phyloP scores from a whole-genome alignment of 805 yeast genomes.

The Candida ortonii region DNA sequence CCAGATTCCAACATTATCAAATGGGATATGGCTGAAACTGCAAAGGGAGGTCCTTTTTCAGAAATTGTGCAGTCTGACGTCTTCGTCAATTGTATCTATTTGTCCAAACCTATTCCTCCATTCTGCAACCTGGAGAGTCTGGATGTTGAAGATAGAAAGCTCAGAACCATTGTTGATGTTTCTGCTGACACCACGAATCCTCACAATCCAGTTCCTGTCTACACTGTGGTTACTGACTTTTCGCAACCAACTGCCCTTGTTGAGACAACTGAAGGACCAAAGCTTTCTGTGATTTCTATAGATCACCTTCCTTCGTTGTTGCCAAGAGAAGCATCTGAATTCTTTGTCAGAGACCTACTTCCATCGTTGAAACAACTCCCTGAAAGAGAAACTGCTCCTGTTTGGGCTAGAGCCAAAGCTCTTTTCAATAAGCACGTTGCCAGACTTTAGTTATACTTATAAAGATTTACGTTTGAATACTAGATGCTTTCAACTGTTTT shows the following conservation, averaged over 20 bases:
- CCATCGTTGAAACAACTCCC: constrained; percentile 88
- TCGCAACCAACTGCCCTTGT: constrained; percentile 87
- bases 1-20: constrained; percentile 79
- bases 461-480: too few species aligned
- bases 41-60: constrained; percentile 94
- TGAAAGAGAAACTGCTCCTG: constrained; percentile 76
- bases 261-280: constrained; percentile 75
- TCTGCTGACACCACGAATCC: constrained; percentile 99
- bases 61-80: constrained; percentile 88
- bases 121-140: constrained; percentile 71
- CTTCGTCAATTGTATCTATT: constrained; percentile 93
- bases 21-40: constrained; percentile 98
- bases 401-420: constrained; percentile 86
- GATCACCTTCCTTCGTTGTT: constrained; percentile 94
- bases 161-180: constrained; percentile 93
- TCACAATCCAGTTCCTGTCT: constrained; percentile 96
- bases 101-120: constrained; percentile 91
- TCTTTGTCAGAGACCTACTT: constrained; percentile 79
- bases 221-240: constrained; percentile 85
- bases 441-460: too few species aligned
- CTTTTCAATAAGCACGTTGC: constrained; percentile 82
- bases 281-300: constrained; percentile 86
- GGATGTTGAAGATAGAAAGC: constrained; percentile 64
- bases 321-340: constrained; percentile 97
- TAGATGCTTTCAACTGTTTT: too few species aligned